Conservation (phyloP, 2,329 filamentous ascomycete genomes). For the Penicillium crustosum region DNA sequence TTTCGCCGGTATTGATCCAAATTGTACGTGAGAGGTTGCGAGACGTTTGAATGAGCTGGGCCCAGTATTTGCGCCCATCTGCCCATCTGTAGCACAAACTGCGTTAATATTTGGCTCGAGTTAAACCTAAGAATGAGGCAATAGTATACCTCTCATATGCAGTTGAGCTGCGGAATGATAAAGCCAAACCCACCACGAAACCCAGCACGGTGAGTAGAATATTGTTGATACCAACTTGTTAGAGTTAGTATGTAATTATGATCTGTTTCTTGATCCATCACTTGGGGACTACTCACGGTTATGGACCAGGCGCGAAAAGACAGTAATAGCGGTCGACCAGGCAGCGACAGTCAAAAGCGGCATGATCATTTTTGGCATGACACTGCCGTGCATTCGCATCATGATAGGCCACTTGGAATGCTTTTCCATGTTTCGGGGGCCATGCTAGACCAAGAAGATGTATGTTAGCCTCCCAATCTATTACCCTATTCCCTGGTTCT, state of each 20-base stretch:
- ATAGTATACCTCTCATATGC: conserved; percentile 65
- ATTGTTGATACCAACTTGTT: conserved; percentile 58
- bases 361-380: conserved; percentile 71
- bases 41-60: conserved; percentile 55
- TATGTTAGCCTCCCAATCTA: not conserved
- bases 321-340: conserved; percentile 68
- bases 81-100: conserved; percentile 45
- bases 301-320: conserved; percentile 51
- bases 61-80: conserved; percentile 65
- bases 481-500: not conserved
- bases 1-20: conserved; percentile 73
- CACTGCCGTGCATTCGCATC: conserved; percentile 72
- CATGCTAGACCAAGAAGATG: conserved; percentile 23
- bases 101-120: not conserved
- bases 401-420: conserved; percentile 78
- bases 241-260: conserved; percentile 1
- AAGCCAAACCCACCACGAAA: conserved; percentile 77
- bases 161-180: conserved; percentile 74
- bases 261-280: not conserved
- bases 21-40: conserved; percentile 67
- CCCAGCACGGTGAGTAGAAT: conserved; percentile 73
- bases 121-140: not conserved
- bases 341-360: conserved; percentile 61
- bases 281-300: conserved; percentile 29
- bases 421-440: conserved; percentile 66